A percentile compares a stretch with the other conserved stretches of the same genome.
Evolutionary conservation across 192 early-diverging fungal genomes (phyloP).

Genomic region (Mortierella claussenii): DNA sequence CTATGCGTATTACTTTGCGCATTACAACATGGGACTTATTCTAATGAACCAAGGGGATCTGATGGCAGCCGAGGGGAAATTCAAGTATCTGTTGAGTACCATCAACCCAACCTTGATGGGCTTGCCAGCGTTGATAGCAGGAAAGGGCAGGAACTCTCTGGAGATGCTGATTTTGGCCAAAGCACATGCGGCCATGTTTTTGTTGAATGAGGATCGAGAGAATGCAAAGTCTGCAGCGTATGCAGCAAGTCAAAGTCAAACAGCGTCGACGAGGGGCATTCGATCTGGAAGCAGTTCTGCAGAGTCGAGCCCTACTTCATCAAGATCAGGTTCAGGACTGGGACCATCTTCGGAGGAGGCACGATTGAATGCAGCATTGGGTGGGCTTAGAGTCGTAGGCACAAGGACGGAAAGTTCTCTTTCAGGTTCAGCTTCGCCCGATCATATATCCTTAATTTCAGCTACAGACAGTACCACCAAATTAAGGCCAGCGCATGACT

Average conservation of each 20-base stretch:
- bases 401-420: too few species aligned
- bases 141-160: conserved; percentile 73
- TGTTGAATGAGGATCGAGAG: conserved; percentile 33
- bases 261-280: too few species aligned
- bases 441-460: too few species aligned
- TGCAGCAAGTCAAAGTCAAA: not conserved
- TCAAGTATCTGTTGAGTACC: conserved; percentile 61
- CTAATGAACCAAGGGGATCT: conserved; percentile 49
- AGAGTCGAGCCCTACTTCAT: too few species aligned
- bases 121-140: conserved; percentile 54
- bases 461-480: too few species aligned
- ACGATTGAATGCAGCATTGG: too few species aligned
- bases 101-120: conserved; percentile 47
- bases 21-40: conserved; percentile 66
- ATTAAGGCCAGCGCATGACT: too few species aligned
- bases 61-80: conserved; percentile 54
- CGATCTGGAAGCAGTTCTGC: too few species aligned
- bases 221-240: not conserved
- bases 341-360: too few species aligned
- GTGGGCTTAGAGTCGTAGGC: too few species aligned
- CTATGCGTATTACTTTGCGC: conserved; percentile 65
- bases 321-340: too few species aligned
- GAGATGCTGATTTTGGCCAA: conserved; percentile 70
- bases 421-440: too few species aligned
- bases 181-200: conserved; percentile 62